Evolutionary conservation across 2,329 filamentous ascomycete genomes (phyloP).

Genomic region (Neofusicoccum umdonicola): DNA sequence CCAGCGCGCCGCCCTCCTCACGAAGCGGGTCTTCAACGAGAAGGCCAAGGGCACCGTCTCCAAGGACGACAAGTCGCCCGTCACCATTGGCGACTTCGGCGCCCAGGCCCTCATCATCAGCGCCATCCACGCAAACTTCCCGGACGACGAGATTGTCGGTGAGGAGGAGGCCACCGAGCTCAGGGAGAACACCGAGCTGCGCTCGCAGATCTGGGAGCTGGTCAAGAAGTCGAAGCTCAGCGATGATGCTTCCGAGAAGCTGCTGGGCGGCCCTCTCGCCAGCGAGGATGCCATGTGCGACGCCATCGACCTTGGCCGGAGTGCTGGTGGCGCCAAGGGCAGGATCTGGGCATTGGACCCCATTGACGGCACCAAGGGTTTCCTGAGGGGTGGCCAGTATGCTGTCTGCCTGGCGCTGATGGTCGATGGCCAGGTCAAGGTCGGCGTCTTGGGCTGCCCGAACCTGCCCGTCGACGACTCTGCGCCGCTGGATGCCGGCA

Average conservation of each 20-base stretch:
- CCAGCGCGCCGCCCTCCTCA: constrained; percentile 74
- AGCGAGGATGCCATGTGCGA: constrained; percentile 63
- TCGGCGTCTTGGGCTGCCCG: constrained; percentile 91
- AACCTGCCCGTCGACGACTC: constrained; percentile 89
- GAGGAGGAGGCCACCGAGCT: constrained; percentile 89
- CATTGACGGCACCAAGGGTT: constrained; percentile 97
- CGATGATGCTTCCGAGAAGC: constrained; percentile 62
- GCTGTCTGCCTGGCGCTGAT: constrained; percentile 91
- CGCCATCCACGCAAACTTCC: constrained; percentile 86
- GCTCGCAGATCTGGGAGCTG: constrained; percentile 78
- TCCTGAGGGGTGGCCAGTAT: constrained; percentile 93
- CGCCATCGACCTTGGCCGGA: constrained; percentile 60
- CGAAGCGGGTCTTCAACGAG: constrained; percentile 76
- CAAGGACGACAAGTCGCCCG: constrained; percentile 93
- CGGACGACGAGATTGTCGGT: constrained; percentile 83
- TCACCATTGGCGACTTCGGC: constrained; percentile 97
- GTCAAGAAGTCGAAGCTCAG: constrained; percentile 70
- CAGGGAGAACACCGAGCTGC: constrained; percentile 66
- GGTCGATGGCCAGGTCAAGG: constrained; percentile 88
- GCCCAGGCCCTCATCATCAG: constrained; percentile 95
- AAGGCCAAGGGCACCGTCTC: constrained; percentile 91
- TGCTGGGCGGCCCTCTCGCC: constrained; percentile 68
- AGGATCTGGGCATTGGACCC: constrained; percentile 96
- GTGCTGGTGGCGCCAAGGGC: constrained; percentile 68
- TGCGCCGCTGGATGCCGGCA: constrained; percentile 65